A percentile compares a stretch with the other conserved stretches of the same genome.
phyloP scores from a whole-genome alignment of 768 basidiomycete species.

The Tulasnella sp. region DNA sequence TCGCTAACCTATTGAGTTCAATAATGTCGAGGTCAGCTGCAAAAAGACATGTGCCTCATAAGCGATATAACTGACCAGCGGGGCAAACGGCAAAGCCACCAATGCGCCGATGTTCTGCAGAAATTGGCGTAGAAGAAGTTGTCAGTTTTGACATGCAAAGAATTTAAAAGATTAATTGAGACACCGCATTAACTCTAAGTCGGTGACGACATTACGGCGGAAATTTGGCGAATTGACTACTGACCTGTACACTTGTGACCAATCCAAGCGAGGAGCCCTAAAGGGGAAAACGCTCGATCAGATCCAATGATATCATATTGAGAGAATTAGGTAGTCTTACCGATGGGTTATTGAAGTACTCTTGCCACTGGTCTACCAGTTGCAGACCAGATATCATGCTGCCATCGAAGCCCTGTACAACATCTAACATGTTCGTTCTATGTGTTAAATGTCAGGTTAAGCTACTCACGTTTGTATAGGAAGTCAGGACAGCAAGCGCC shows the following conservation, averaged over 20 bases:
- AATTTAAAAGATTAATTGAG: background rate
- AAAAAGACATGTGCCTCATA: too few species aligned
- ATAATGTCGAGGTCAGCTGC: too few species aligned
- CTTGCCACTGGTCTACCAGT: slow-evolving; percentile 13
- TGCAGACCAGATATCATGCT: slow-evolving; percentile 13
- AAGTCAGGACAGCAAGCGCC: slow-evolving; percentile 7
- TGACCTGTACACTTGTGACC: background rate
- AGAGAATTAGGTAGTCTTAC: background rate
- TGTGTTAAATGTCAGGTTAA: too few species aligned
- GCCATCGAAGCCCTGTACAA: slow-evolving; percentile 14
- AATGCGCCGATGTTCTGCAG: slow-evolving; percentile 15
- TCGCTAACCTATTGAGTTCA: too few species aligned
- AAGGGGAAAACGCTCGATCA: too few species aligned
- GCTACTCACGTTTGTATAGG: slow-evolving; percentile 15
- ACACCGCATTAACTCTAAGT: background rate
- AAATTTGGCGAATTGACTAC: background rate
- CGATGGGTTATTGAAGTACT: slow-evolving; percentile 8
- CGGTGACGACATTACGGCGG: background rate
- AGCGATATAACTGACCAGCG: too few species aligned
- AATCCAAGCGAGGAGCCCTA: background rate
- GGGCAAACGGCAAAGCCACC: slow-evolving; percentile 49
- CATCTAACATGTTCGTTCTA: too few species aligned
- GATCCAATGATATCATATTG: too few species aligned
- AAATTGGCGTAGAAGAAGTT: too few species aligned
- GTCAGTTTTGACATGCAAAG: background rate